Evolutionary conservation across 2,329 filamentous ascomycete species (phyloP).

Genomic region (Colletotrichum gloeosporioides): DNA sequence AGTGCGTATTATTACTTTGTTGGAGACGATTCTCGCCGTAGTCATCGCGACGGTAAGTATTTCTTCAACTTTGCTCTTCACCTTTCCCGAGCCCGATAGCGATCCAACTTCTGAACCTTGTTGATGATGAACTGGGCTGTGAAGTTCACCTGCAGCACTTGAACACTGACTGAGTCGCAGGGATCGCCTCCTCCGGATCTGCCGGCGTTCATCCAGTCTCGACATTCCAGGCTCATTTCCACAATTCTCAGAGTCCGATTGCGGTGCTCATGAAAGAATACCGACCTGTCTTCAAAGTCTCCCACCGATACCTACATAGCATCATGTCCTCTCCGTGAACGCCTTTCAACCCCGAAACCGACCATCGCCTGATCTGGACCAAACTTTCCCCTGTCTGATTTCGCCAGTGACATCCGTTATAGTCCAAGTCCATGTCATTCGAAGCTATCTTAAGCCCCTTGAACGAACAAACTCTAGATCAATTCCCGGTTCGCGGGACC

Average conservation of each 20-base stretch:
- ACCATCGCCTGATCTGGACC: accelerated
- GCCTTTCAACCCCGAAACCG: neutral
- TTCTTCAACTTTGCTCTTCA: too few species aligned
- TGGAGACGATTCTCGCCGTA: neutral
- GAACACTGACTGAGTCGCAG: neutral
- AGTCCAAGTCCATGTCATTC: too few species aligned
- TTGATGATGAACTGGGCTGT: accelerated
- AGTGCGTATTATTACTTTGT: neutral
- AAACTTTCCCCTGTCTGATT: neutral
- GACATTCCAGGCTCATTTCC: neutral
- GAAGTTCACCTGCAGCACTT: accelerated
- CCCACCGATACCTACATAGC: neutral
- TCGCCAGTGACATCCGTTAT: neutral
- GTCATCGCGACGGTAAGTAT: too few species aligned
- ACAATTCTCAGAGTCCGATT: accelerated
- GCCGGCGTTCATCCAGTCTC: neutral
- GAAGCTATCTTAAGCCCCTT: accelerated
- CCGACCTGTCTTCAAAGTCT: neutral
- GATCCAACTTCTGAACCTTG: neutral
- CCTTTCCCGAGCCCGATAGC: neutral
- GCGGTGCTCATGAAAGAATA: neutral
- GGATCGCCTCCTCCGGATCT: neutral
- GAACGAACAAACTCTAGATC: accelerated
- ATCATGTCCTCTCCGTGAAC: neutral
- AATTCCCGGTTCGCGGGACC: neutral